A percentile compares a stretch with the other conserved stretches of the same genome.
Evolutionary conservation across 495 filamentous ascomycete species (phyloP).

Genomic region (Aspergillus homomorphus): DNA sequence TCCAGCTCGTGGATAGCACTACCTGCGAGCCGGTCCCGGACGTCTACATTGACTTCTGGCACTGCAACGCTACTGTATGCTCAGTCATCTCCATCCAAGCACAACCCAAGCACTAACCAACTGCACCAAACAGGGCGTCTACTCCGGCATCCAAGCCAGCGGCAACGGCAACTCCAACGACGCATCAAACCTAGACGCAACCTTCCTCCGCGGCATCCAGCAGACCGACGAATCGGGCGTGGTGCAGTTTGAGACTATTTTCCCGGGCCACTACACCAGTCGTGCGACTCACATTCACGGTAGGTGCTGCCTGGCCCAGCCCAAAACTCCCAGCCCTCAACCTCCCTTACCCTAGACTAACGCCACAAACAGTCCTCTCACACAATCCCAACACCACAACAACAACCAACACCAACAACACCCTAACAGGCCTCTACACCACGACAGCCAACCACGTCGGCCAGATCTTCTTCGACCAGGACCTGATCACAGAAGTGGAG

Average conservation of each 20-base stretch:
- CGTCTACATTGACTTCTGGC: slow-evolving; percentile 61
- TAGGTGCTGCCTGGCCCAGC: slow-evolving; percentile 15
- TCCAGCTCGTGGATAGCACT: slow-evolving; percentile 57
- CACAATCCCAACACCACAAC: slow-evolving; percentile 32
- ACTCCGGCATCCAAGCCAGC: slow-evolving; percentile 52
- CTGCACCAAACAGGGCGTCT: slow-evolving; percentile 47
- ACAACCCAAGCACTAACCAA: slow-evolving; percentile 18
- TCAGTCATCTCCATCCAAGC: neutral
- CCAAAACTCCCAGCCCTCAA: neutral
- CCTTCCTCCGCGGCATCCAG: slow-evolving; percentile 54
- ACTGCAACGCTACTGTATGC: slow-evolving; percentile 44
- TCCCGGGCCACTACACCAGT: slow-evolving; percentile 56
- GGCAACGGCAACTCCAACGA: slow-evolving; percentile 49
- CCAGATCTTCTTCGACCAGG: slow-evolving; percentile 62
- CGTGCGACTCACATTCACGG: slow-evolving; percentile 41
- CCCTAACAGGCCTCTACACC: slow-evolving; percentile 33
- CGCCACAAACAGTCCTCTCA: slow-evolving; percentile 26
- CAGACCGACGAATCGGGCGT: slow-evolving; percentile 49
- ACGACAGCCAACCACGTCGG: slow-evolving; percentile 50
- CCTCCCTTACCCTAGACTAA: neutral
- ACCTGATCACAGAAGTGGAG: slow-evolving; percentile 48
- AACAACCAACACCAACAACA: slow-evolving; percentile 29
- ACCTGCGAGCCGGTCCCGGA: slow-evolving; percentile 54
- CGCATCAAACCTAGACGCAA: slow-evolving; percentile 42
- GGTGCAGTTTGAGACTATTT: slow-evolving; percentile 49